Evolutionary conservation across 768 basidiomycete genomes (phyloP).

Genomic region (Amanita polypyramis): DNA sequence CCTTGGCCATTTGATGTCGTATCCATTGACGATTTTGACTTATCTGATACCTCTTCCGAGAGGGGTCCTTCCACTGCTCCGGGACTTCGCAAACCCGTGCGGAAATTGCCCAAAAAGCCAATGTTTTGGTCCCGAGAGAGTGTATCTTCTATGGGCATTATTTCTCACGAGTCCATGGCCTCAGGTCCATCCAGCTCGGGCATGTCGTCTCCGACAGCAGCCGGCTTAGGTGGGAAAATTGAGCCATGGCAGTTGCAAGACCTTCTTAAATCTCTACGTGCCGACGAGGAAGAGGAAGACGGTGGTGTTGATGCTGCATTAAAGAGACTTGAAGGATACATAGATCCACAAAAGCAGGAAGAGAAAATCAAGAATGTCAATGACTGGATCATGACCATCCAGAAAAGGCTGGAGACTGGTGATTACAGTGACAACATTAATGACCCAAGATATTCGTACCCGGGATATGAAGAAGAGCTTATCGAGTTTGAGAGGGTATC

Average conservation of each 20-base stretch:
- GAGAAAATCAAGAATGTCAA: constrained; percentile 73
- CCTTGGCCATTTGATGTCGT: constrained; percentile 63
- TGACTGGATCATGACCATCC: constrained; percentile 69
- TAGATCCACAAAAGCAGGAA: constrained; percentile 60
- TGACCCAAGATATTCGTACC: constrained; percentile 39
- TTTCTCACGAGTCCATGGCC: constrained; percentile 47
- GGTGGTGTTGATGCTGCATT: constrained; percentile 82
- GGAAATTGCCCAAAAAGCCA: constrained; percentile 70
- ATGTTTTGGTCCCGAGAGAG: constrained; percentile 68
- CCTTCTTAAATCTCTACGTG: constrained; percentile 61
- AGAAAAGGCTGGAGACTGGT: constrained; percentile 51
- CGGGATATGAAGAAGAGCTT: constrained; percentile 31
- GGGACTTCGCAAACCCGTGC: constrained; percentile 42
- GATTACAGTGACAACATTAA: constrained; percentile 47
- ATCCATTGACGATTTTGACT: constrained; percentile 68
- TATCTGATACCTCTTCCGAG: constrained; percentile 70
- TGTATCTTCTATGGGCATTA: constrained; percentile 73
- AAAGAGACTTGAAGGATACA: constrained; percentile 73
- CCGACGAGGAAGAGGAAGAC: constrained; percentile 47
- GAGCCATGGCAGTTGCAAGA: constrained; percentile 82
- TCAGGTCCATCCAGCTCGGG: constrained; percentile 36
- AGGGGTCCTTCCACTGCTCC: constrained; percentile 31
- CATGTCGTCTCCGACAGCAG: constrained; percentile 27
- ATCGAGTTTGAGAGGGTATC: constrained; percentile 16
- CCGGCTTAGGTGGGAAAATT: constrained; percentile 37